Base-by-base conservation (phyloP, 495 filamentous ascomycete genomes). In the Penicillium riverlandense region DNA sequence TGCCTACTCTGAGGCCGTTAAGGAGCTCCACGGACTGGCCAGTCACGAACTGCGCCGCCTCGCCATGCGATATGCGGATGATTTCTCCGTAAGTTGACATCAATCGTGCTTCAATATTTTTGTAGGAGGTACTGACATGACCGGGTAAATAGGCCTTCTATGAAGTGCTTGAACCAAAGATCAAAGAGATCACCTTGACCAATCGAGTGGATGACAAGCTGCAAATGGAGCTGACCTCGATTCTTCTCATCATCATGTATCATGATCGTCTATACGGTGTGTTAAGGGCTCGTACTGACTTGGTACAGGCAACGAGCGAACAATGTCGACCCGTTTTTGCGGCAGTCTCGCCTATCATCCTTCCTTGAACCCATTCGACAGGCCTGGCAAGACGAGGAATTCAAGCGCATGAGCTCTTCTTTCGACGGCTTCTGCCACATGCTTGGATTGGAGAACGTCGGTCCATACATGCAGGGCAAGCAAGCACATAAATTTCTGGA, bases 161-260 rank as follows among this genome's bases (percentile, higher is more conserved):
- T 53, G 85, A 91, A 41, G 75, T 90, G 39, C 74, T 96, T 6
- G 85, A 95, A 57, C 71, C 73, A 6, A 90, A 89, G 57, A 83
- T 97, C 43, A 81, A 81, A 45, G 85, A 89, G 50, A 84, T 96
- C 60, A 78, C 88, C 35, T 59, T 82, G 36, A 76, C 80, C 4
- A 83, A 85, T 38, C 80, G 72, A 11, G 69, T 85, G 7, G 90
- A 96, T 54, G 82, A 90, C 52, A 84, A 85, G 49, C 78, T 76
- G 61, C 74, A 62, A 74, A 88, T 70, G 77, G 84, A 70, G 79
- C 82, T 54, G 79, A 95, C 62, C 9, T 75, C 74, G 1, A 62
- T 76, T 12, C 70, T 99, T 4, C 90, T 97, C 48, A 94, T 92
- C 10, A 95, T 99, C 50, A 82, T 91, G 85, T 86, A 75, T 22